phyloP scores from a whole-genome alignment of 2,329 filamentous ascomycete species.

The Trichocomaceae sp. region DNA sequence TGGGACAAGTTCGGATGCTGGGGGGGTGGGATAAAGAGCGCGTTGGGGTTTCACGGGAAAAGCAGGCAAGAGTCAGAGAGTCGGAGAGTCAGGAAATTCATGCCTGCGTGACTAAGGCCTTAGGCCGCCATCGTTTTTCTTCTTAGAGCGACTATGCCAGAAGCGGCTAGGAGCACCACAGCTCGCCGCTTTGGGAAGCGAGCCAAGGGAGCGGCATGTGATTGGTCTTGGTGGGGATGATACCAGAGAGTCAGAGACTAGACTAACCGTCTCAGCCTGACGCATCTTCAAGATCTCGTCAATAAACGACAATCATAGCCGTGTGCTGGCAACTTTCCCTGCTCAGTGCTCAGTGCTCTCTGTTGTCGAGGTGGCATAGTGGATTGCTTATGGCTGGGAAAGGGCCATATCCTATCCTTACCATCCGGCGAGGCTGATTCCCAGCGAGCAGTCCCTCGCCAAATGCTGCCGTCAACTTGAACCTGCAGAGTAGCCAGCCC shows the following conservation, averaged over 20 bases:
- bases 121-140: not conserved
- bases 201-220: not conserved
- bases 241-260: too few relatives aligned
- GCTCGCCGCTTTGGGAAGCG: not conserved
- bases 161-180: not conserved
- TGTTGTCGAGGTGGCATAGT: not conserved
- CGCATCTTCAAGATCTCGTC: not conserved
- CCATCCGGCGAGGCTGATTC: not conserved
- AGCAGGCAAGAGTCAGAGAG: too few relatives aligned
- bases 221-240: not conserved
- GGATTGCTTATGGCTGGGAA: not conserved
- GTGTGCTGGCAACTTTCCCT: too few relatives aligned
- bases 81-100: not conserved
- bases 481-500: not conserved
- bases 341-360: not conserved
- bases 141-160: not conserved
- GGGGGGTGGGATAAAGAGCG: not conserved
- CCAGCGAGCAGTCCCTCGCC: not conserved
- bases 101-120: not conserved
- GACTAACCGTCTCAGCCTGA: not conserved
- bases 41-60: conserved; percentile 9
- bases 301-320: not conserved
- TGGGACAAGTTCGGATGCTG: conserved; percentile 2
- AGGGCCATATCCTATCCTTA: not conserved
- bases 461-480: not conserved